Base-by-base conservation (phyloP, 1,139 yeast species). In the Candida dubliniensis region DNA sequence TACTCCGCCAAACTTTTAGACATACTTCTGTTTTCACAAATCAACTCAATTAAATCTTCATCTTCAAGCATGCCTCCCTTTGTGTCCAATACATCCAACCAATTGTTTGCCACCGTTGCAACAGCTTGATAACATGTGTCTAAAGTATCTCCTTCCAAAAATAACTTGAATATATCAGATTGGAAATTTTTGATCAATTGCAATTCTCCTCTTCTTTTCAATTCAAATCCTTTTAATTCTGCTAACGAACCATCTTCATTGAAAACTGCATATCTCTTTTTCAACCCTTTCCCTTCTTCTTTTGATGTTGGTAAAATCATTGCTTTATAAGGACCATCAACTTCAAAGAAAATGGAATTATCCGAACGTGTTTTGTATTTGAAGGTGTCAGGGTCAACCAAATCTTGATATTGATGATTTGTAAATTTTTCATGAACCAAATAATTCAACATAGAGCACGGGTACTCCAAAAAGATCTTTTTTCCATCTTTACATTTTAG, bases 241-340 rank as follows among this genome's bases (percentile, higher is more conserved):
- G 99, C 99, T 38, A 95, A 64, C 0, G 96, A 72, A 0, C 98
- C 99, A 62, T 95, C 98, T 46, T 87, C 82, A 60, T 95, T 93
- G 66, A 95, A 95, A 7, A 95, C 99, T 1, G 99, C 99, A 58
- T 95, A 95, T 57, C 99, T 79, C 58, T 95, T 95, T 62, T 95
- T 95, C 60, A 95, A 76, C 54, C 96, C 97, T 64, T 91, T 91
- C 40, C 96, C 98, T 71, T 93, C 99, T 63, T 95, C 99, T 54
- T 89, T 89, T 0, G 99, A 93, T 0, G 99, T 90, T 8, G 99
- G 99, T 46, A 95, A 74, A 48, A 95, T 80, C 99, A 95, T 95
- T 0, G 99, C 99, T 57, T 83, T 87, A 64, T 95, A 95, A 0
- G 99, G 99, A 10, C 99, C 99, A 71, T 95, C 99, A 24, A 95